Evolutionary conservation across 345 rosid genomes (phyloP), one percentile per base, ranked within the genome.

Genomic region (Schrenkiella parvula): DNA sequence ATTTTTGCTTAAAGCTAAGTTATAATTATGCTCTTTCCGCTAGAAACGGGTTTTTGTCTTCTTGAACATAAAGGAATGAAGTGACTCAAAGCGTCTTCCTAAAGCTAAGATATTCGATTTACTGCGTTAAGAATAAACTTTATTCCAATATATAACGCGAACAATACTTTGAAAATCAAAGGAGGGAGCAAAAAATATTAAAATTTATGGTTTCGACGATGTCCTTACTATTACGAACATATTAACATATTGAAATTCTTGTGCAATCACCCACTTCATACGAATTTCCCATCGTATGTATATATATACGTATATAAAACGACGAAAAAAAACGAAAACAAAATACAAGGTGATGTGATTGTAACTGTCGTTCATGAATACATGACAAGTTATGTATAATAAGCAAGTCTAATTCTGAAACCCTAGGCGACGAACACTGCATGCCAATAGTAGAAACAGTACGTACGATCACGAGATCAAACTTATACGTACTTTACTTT

Each of bases 351-450:
- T 73, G 72, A 57, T 38, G 72, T 46, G 72, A 56, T 47, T 44
- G 78, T 73, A 57, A 54, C 35, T 38, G 66, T 57, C 42, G 42
- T 50, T 37, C 29, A 14, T 18, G 38, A 25, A 73, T 35, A 73
- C 66, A 73, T 44, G 43, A 48, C 66, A 73, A 56, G 60, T 56
- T 73, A 65, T 56, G 66, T 65, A 67, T 67, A 48, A 51, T 60
- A 59, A 50, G 63, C 19, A 61, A 69, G 79, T 68, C 75, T 76
- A 63, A 55, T 42, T 32, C 65, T 62, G 75, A 69, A 70, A 63
- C 75, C 79, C 75, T 76, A 76, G 71, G 66, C 35, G 75, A 63
- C 26, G 79, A 69, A 76, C 79, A 76, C 60, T 70, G 79, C 80
- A 70, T 70, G 75, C 60, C 71, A 76, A 70, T 76, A 55, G 80